Percentiles rank a stretch among this genome's conserved stretches.
These are phyloP conservation scores for Chionographis japonica DNA, from an alignment of 106 monocot species.

Conservation along the genomic window DNA sequence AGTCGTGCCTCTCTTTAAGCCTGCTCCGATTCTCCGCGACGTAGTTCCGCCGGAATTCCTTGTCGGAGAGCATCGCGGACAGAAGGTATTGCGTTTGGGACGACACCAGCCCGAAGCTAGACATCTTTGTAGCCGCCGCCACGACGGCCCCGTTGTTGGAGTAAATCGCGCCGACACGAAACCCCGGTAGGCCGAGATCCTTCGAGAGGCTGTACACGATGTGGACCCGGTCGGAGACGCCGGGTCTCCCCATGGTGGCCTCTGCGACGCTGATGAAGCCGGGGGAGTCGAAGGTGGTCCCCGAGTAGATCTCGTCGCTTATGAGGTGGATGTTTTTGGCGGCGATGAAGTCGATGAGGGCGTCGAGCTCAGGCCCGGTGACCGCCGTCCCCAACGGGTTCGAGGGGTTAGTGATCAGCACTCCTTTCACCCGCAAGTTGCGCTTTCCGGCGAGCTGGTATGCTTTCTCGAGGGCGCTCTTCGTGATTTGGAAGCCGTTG, in stretches of 20 bases:
- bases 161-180: slow-evolving; percentile 82
- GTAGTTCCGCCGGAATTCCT: slow-evolving; percentile 50
- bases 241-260: slow-evolving; percentile 1
- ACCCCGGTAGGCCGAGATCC: slow-evolving; percentile 92
- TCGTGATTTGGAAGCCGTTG: slow-evolving; percentile 48
- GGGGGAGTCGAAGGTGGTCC: slow-evolving; percentile 50
- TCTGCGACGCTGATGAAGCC: slow-evolving; percentile 51
- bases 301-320: slow-evolving; percentile 77
- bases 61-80: slow-evolving; percentile 57
- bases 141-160: slow-evolving; percentile 50
- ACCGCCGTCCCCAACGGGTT: slow-evolving; percentile 65
- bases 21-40: slow-evolving; percentile 56
- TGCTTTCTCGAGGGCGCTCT: slow-evolving; percentile 29
- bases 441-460: slow-evolving; percentile 17
- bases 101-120: slow-evolving; percentile 86
- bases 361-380: slow-evolving; percentile 31
- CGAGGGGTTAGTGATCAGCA: slow-evolving; percentile 70
- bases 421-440: slow-evolving; percentile 41
- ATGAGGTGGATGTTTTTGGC: slow-evolving; percentile 49
- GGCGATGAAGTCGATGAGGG: slow-evolving; percentile 34
- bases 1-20: slow-evolving; percentile 41
- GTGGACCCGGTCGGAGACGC: slow-evolving; percentile 42
- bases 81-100: slow-evolving; percentile 90
- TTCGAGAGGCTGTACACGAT: slow-evolving; percentile 88
- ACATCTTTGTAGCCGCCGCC: slow-evolving; percentile 83